Percentiles rank a stretch among this genome's conserved stretches.
phyloP scores from a whole-genome alignment of 2,329 filamentous ascomycete genomes.

The Colletotrichum australisinense region DNA sequence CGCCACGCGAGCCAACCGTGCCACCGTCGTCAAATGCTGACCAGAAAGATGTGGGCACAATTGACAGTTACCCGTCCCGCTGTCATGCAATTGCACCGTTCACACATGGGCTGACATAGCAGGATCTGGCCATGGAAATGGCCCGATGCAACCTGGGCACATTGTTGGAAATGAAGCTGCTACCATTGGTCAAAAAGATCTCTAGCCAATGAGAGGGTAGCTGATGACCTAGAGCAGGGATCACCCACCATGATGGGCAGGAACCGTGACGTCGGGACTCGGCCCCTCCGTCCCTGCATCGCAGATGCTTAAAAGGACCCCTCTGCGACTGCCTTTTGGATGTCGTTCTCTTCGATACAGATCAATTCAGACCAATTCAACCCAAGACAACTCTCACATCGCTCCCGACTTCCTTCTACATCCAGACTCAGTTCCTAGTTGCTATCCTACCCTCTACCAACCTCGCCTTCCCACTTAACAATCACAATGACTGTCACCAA shows the following conservation, averaged over 20 bases:
- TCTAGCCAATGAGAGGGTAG: constrained; percentile 4
- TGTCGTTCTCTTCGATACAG: neutral
- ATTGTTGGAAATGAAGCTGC: neutral
- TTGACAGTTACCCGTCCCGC: constrained; percentile 4
- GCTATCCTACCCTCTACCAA: neutral
- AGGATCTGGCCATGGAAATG: constrained; percentile 15
- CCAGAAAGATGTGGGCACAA: neutral
- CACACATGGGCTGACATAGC: constrained; percentile 22
- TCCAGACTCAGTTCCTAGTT: neutral
- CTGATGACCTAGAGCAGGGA: constrained; percentile 27
- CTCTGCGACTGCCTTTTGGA: neutral
- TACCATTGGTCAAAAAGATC: constrained; percentile 16
- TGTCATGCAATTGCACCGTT: constrained; percentile 15
- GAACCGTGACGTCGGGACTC: constrained; percentile 32
- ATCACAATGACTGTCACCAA: constrained; percentile 49
- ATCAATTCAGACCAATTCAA: neutral
- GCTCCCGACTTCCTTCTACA: neutral
- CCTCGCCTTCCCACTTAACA: constrained; percentile 7
- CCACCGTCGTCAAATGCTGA: neutral
- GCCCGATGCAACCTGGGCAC: neutral
- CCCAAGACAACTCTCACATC: neutral
- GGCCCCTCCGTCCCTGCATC: constrained; percentile 30
- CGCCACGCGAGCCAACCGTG: neutral
- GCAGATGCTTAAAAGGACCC: constrained; percentile 30
- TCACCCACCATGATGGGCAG: neutral